These are phyloP conservation scores for Cordyceps javanica DNA, from an alignment of 2,329 filamentous ascomycete genomes.

Conservation along the genomic window DNA sequence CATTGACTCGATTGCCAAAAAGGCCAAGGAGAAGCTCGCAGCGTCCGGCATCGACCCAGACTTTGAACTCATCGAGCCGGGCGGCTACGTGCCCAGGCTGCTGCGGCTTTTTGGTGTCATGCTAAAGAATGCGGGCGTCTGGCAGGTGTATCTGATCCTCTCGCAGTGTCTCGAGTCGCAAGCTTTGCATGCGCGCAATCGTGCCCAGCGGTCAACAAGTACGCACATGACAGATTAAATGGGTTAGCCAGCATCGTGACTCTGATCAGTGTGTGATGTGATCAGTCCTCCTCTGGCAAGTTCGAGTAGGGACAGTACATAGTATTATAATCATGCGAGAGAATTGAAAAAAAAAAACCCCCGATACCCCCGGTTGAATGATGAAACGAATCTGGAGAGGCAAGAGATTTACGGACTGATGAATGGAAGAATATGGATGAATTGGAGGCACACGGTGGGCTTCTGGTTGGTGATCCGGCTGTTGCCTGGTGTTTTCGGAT, in stretches of 20 bases:
- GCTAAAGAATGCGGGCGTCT: constrained; percentile 82
- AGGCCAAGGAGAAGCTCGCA: constrained; percentile 56
- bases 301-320: background rate
- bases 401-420: background rate
- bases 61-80: constrained; percentile 51
- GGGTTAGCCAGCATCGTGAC: too few relatives aligned
- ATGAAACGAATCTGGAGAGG: background rate
- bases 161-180: constrained; percentile 50
- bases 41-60: constrained; percentile 47
- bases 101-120: constrained; percentile 79
- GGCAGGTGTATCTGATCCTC: constrained; percentile 63
- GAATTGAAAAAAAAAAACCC: background rate
- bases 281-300: too few relatives aligned
- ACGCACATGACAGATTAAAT: background rate
- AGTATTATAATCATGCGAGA: background rate
- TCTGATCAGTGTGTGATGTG: too few relatives aligned
- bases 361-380: background rate
- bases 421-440: background rate
- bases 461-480: background rate
- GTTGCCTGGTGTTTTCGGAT: background rate
- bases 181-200: constrained; percentile 23
- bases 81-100: constrained; percentile 79
- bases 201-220: constrained; percentile 1
- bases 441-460: background rate
- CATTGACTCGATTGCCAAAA: constrained; percentile 68